Conservation (phyloP, 2,329 filamentous ascomycete species). For the Capronia epimyces region DNA sequence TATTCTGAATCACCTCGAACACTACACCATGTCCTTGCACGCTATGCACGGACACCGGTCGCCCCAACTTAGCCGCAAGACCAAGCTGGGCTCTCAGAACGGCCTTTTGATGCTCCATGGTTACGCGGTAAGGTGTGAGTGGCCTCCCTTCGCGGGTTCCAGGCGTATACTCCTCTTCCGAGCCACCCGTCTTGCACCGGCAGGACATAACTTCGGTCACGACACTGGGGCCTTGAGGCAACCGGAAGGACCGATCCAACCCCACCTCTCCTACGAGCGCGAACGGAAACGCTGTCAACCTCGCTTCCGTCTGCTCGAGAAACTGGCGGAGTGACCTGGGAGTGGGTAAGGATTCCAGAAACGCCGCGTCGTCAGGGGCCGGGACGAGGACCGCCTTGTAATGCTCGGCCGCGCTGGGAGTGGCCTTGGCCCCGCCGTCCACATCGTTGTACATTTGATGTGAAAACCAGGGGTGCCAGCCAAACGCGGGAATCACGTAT, state of each 20-base stretch:
- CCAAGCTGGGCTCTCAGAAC: constrained; percentile 54
- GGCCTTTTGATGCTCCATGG: constrained; percentile 53
- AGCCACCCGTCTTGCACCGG: constrained; percentile 33
- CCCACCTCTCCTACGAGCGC: constrained; percentile 60
- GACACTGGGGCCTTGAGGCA: constrained; percentile 48
- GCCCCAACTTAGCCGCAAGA: constrained; percentile 53
- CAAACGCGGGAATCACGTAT: constrained; percentile 56
- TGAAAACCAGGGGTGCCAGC: constrained; percentile 66
- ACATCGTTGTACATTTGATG: constrained; percentile 53
- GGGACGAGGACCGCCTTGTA: constrained; percentile 53
- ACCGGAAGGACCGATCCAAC: constrained; percentile 56
- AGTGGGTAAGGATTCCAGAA: constrained; percentile 49
- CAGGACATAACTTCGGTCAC: constrained; percentile 35
- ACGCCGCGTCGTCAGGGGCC: constrained; percentile 41
- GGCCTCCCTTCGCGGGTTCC: constrained; percentile 56
- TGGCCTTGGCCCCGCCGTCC: constrained; percentile 12
- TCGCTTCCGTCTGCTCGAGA: constrained; percentile 45
- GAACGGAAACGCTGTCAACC: constrained; percentile 48
- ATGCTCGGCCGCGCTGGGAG: constrained; percentile 41
- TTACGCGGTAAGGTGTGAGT: constrained; percentile 54
- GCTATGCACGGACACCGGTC: constrained; percentile 58
- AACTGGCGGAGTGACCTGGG: constrained; percentile 51
- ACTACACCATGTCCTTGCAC: constrained; percentile 58
- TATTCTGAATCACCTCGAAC: constrained; percentile 50
- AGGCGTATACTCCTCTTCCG: constrained; percentile 46